Evolutionary conservation across 345 rosid genomes (phyloP).

Genomic region (Brassica juncea): DNA sequence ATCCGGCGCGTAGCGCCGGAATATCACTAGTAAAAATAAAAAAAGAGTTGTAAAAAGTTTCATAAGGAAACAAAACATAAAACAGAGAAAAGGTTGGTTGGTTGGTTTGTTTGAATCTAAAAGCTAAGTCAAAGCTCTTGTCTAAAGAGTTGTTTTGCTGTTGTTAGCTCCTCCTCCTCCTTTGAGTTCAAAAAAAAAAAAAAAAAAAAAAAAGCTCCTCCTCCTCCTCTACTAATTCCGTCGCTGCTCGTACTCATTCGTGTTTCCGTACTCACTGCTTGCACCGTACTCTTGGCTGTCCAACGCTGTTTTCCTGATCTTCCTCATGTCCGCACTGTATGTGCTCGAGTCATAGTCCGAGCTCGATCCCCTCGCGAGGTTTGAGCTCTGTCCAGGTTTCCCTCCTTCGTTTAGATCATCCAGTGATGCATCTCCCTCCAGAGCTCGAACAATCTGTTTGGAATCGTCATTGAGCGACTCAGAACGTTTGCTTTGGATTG

Average conservation of each 20-base stretch:
- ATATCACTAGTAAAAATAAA: background rate
- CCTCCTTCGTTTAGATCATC: conserved; percentile 65
- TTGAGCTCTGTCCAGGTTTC: conserved; percentile 53
- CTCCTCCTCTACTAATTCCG: conserved; percentile 26
- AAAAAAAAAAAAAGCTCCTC: background rate
- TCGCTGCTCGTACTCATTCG: conserved; percentile 67
- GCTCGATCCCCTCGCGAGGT: conserved; percentile 54
- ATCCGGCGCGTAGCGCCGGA: no score
- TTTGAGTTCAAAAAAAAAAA: background rate
- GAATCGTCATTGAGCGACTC: background rate
- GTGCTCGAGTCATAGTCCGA: conserved; percentile 65
- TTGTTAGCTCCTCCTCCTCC: conserved; percentile 26
- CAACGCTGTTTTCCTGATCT: conserved; percentile 68
- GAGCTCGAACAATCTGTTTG: conserved; percentile 71
- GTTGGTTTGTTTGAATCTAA: conserved; percentile 30
- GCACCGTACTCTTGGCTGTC: conserved; percentile 64
- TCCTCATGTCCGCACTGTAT: conserved; percentile 69
- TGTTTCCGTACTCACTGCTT: conserved; percentile 60
- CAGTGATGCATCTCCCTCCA: conserved; percentile 78
- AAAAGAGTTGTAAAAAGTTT: background rate
- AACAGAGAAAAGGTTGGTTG: conserved; percentile 17
- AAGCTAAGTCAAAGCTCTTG: conserved; percentile 33
- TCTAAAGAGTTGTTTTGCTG: conserved; percentile 19
- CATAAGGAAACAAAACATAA: conserved; percentile 16
- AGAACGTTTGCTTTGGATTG: background rate